Percentiles rank a stretch among this genome's conserved stretches.
phyloP scores from a whole-genome alignment of 371 early-diverging fungal genomes.

The Rhizopus stolonifer region DNA sequence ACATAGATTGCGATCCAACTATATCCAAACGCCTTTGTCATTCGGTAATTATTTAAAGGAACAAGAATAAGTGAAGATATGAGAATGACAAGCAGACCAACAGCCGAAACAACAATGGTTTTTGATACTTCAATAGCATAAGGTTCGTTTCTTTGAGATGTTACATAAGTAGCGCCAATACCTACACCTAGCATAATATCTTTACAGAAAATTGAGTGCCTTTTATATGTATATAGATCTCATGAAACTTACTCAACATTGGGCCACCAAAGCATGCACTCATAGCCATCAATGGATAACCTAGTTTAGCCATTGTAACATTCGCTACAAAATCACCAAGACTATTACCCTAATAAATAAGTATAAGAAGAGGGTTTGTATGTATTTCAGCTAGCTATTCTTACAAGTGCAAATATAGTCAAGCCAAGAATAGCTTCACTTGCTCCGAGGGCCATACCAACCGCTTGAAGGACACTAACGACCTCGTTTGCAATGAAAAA shows the following conservation, averaged over 20 bases:
- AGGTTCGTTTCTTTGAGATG: slow-evolving; percentile 40
- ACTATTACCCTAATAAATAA: slow-evolving; percentile 67
- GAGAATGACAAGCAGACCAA: slow-evolving; percentile 49
- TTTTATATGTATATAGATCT: not conserved
- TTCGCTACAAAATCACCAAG: slow-evolving; percentile 85
- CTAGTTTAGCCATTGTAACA: slow-evolving; percentile 79
- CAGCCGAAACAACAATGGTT: slow-evolving; percentile 54
- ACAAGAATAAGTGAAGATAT: slow-evolving; percentile 49
- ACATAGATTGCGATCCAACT: slow-evolving; percentile 54
- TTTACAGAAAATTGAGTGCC: slow-evolving; percentile 15
- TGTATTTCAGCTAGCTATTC: not conserved
- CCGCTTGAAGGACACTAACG: slow-evolving; percentile 74
- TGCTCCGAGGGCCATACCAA: slow-evolving; percentile 74
- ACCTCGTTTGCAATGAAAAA: slow-evolving; percentile 83
- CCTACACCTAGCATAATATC: slow-evolving; percentile 78
- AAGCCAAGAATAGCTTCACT: slow-evolving; percentile 82
- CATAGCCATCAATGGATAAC: slow-evolving; percentile 83
- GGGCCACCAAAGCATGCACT: slow-evolving; percentile 87
- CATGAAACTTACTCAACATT: slow-evolving; percentile 62
- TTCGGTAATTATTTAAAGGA: slow-evolving; percentile 53
- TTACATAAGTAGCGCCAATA: slow-evolving; percentile 62
- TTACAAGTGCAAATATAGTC: slow-evolving; percentile 80
- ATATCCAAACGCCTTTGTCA: slow-evolving; percentile 53
- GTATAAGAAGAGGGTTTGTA: not conserved
- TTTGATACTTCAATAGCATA: slow-evolving; percentile 52